A percentile compares a stretch with the other conserved stretches of the same genome.
Evolutionary conservation across 352 stramenopile species (phyloP).

Genomic region (Elongisporangium undulatum): DNA sequence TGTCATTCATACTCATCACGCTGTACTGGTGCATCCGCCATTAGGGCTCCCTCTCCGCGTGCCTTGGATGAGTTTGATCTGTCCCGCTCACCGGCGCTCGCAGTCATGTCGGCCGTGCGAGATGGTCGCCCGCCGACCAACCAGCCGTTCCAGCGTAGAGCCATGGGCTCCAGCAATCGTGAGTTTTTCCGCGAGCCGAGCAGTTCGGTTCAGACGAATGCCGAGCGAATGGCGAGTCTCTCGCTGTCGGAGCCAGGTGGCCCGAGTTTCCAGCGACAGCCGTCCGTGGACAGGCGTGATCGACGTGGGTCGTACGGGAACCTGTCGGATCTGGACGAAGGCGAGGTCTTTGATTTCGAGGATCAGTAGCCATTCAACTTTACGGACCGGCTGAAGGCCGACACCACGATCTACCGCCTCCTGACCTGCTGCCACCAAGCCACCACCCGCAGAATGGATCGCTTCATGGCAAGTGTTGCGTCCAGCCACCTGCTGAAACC

Average conservation of each 20-base stretch:
- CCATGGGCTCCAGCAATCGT: conserved; percentile 15
- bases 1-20: neutral
- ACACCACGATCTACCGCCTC: neutral
- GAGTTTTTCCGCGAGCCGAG: conserved; percentile 8
- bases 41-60: conserved; percentile 16
- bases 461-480: neutral
- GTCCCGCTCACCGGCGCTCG: conserved; percentile 62
- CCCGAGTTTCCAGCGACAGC: conserved; percentile 11
- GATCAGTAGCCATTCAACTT: conserved; percentile 32
- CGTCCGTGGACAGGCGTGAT: conserved; percentile 24
- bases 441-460: neutral
- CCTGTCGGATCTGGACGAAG: conserved; percentile 40
- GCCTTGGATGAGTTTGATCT: conserved; percentile 61
- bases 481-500: neutral
- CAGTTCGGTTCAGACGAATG: conserved; percentile 27
- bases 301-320: conserved; percentile 48
- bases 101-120: conserved; percentile 57
- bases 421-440: neutral
- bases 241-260: conserved; percentile 9
- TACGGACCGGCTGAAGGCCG: neutral
- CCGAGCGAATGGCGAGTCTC: neutral
- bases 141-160: conserved; percentile 16
- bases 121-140: conserved; percentile 24
- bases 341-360: conserved; percentile 76
- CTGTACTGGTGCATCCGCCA: neutral